phyloP scores from a whole-genome alignment of 1,139 yeast species.

The Geotrichum europaeum region DNA sequence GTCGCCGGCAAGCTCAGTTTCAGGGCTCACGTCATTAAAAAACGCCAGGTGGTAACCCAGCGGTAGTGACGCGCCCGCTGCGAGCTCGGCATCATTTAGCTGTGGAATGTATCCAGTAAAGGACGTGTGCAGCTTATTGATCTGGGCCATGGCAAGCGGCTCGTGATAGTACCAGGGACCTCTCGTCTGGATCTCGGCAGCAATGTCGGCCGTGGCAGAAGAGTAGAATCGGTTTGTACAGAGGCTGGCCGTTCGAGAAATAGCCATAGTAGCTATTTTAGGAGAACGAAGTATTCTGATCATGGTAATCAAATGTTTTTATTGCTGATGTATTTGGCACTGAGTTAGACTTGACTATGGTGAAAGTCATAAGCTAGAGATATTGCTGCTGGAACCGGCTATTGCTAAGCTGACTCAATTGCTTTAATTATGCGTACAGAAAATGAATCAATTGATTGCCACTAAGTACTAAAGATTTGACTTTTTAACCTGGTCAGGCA shows the following conservation, averaged over 20 bases:
- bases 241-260: neutral
- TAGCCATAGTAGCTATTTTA: neutral
- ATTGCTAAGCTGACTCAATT: no score
- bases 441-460: no score
- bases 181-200: constrained; percentile 11
- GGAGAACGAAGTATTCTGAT: neutral
- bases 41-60: constrained; percentile 63
- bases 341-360: neutral
- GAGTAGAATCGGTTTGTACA: neutral
- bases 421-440: no score
- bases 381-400: no score
- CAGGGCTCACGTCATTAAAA: constrained; percentile 52
- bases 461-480: no score
- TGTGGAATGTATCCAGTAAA: constrained; percentile 24
- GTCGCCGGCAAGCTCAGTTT: constrained; percentile 50
- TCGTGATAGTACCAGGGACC: constrained; percentile 29
- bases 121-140: constrained; percentile 26
- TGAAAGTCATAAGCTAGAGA: no score
- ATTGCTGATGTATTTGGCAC: neutral
- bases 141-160: constrained; percentile 22
- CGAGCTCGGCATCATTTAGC: constrained; percentile 4
- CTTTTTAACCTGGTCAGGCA: neutral
- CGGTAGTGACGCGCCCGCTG: constrained; percentile 31
- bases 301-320: no score
- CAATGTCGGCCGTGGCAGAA: constrained; percentile 9